A percentile compares a stretch with the other conserved stretches of the same genome.
These are phyloP conservation scores for Cnidoscolus chayamansa DNA, from an alignment of 441 rosid species.

Conservation along the genomic window DNA sequence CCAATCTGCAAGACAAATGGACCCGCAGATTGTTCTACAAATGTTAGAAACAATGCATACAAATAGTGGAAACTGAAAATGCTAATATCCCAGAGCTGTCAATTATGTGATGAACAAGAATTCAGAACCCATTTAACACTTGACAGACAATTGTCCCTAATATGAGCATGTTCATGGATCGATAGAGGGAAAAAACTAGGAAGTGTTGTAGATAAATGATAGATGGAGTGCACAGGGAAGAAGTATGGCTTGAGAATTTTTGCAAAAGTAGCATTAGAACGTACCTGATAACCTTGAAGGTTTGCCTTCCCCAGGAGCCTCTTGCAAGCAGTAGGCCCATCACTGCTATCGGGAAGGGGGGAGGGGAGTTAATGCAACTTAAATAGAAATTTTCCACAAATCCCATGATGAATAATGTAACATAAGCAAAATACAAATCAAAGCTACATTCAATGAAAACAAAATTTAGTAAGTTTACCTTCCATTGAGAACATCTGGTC, in stretches of 20 bases:
- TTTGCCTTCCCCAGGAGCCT: constrained; percentile 71
- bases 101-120: constrained; percentile 1
- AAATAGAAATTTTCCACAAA: constrained; percentile 19
- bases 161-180: background rate
- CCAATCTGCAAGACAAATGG: constrained; percentile 56
- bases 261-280: background rate
- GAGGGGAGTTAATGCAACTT: constrained; percentile 18
- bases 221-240: constrained; percentile 2
- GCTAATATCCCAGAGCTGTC: background rate
- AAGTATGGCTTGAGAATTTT: constrained; percentile 9
- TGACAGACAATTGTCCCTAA: constrained; percentile 1
- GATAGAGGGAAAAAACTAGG: too few relatives aligned
- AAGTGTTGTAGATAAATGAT: background rate
- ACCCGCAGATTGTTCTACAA: constrained; percentile 13
- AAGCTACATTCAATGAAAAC: constrained; percentile 7
- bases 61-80: background rate
- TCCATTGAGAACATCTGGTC: constrained; percentile 46
- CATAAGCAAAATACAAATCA: constrained; percentile 12
- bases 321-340: constrained; percentile 69
- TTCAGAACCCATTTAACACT: constrained; percentile 5
- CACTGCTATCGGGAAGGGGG: constrained; percentile 38
- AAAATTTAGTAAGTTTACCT: constrained; percentile 46
- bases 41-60: background rate
- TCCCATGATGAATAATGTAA: background rate
- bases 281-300: constrained; percentile 86